Conservation (phyloP, 345 rosid species). For the Eucalyptus regnans region DNA sequence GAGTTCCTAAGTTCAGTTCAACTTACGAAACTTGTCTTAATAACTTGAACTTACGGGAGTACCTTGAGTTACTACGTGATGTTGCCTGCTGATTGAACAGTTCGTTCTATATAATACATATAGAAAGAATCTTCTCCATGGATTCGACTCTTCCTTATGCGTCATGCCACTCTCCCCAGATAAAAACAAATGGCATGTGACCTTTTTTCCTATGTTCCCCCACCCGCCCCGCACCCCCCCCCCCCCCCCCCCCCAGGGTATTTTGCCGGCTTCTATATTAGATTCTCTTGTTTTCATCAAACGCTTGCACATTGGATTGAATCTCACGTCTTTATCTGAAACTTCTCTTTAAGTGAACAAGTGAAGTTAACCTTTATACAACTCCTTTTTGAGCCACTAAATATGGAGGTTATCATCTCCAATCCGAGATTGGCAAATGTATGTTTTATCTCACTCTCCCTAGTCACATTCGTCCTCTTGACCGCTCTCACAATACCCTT, state of each 20-base stretch:
- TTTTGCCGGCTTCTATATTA: neutral
- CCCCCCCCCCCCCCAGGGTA: accelerated
- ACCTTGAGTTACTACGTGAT: neutral
- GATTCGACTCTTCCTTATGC: neutral
- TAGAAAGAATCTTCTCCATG: neutral
- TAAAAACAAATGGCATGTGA: neutral
- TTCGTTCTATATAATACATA: neutral
- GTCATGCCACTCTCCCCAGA: neutral
- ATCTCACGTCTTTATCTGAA: neutral
- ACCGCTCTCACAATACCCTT: neutral
- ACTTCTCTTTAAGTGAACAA: neutral
- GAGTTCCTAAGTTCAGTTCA: neutral
- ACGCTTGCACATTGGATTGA: neutral
- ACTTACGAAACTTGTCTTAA: neutral
- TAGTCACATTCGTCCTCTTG: neutral
- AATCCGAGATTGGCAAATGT: neutral
- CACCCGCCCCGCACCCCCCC: accelerated
- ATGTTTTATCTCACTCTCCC: neutral
- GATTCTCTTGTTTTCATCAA: neutral
- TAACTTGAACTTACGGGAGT: neutral
- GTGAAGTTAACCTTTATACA: neutral
- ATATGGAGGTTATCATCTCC: neutral
- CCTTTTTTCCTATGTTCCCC: accelerated
- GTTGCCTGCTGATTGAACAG: neutral
- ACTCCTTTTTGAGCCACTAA: neutral